A percentile compares a stretch with the other conserved stretches of the same genome.
These are phyloP conservation scores for Geotrichum bryndzae DNA, from an alignment of 1,139 yeast genomes.

Conservation along the genomic window DNA sequence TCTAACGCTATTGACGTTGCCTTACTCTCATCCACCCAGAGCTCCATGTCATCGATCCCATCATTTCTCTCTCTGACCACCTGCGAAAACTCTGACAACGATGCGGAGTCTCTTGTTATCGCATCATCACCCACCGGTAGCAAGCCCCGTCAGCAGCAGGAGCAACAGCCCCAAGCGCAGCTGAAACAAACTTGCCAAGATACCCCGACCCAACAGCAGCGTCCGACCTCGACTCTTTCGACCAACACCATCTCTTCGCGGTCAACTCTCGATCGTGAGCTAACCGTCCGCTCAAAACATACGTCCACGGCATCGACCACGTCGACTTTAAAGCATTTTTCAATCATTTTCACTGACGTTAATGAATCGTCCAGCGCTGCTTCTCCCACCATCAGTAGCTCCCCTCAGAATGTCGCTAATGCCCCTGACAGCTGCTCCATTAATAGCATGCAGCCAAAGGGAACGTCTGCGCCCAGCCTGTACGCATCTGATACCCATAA, in stretches of 20 bases:
- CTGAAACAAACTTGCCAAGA: background rate
- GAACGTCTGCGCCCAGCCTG: background rate
- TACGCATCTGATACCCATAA: background rate
- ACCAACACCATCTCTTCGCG: conserved; percentile 10
- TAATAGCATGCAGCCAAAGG: background rate
- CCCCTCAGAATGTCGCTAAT: background rate
- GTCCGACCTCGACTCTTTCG: conserved; percentile 12
- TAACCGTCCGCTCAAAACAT: conserved; percentile 20
- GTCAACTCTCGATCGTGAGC: conserved; percentile 5
- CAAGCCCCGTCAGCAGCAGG: background rate
- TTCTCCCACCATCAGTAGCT: background rate
- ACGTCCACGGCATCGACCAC: conserved; percentile 25
- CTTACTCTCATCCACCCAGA: background rate
- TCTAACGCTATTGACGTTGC: background rate
- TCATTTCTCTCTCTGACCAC: background rate
- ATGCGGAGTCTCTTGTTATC: background rate
- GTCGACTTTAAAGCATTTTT: conserved; percentile 24
- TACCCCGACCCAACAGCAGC: background rate
- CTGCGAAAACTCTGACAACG: background rate
- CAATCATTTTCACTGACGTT: conserved; percentile 17
- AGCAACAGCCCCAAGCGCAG: background rate
- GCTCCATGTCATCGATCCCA: background rate
- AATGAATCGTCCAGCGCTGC: background rate
- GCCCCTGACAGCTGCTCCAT: background rate
- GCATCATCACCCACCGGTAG: background rate